phyloP scores from a whole-genome alignment of 2,329 filamentous ascomycete species.

The Onygena corvina region DNA sequence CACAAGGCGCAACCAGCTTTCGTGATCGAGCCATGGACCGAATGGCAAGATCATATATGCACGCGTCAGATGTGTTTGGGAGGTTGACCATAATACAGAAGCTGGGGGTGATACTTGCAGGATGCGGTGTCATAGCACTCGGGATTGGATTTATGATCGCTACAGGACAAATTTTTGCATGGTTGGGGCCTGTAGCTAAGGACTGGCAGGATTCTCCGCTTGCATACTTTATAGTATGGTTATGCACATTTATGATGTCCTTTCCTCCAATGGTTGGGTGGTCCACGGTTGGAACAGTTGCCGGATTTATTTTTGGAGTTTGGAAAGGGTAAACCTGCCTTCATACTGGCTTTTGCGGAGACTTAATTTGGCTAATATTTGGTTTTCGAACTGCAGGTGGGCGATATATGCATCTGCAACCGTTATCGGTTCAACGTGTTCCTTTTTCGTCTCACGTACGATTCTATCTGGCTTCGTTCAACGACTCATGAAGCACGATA shows the following conservation, averaged over 20 bases:
- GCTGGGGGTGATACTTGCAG: constrained; percentile 43
- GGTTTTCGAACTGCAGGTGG: constrained; percentile 52
- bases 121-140: constrained; percentile 43
- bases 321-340: constrained; percentile 47
- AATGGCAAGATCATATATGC: constrained; percentile 26
- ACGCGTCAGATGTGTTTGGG: constrained; percentile 25
- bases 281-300: constrained; percentile 59
- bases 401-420: constrained; percentile 69
- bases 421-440: constrained; percentile 61
- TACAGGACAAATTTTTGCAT: constrained; percentile 66
- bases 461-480: constrained; percentile 68
- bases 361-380: constrained; percentile 48
- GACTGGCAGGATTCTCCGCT: constrained; percentile 61
- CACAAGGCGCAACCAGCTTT: constrained; percentile 16
- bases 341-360: constrained; percentile 31
- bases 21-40: constrained; percentile 31
- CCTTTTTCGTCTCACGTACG: constrained; percentile 70
- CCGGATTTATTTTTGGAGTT: constrained; percentile 60
- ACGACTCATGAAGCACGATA: constrained; percentile 67
- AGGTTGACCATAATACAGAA: constrained; percentile 46
- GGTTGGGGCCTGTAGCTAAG: constrained; percentile 59
- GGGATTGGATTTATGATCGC: constrained; percentile 61
- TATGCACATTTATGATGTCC: constrained; percentile 60
- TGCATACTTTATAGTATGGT: constrained; percentile 65
- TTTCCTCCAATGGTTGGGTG: constrained; percentile 86